Conservation (phyloP, 2,329 filamentous ascomycete genomes). For the Aaosphaeria pasadenensis region DNA sequence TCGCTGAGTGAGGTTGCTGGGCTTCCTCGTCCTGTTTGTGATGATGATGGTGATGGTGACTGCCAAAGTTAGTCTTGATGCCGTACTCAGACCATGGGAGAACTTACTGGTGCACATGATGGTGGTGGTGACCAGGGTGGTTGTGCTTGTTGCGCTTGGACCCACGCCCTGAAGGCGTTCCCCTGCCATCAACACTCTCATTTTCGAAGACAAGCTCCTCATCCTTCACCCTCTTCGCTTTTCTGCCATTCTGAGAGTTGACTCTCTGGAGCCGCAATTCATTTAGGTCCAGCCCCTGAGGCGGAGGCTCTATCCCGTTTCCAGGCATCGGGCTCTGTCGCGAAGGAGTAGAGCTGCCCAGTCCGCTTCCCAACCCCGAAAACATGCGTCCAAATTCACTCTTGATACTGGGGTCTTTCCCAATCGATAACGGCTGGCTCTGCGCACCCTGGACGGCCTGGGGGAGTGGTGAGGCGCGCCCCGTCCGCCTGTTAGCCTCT, state of each 20-base stretch:
- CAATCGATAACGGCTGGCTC: constrained; percentile 72
- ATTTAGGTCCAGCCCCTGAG: constrained; percentile 22
- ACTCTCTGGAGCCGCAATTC: constrained; percentile 31
- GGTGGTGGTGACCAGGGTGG: constrained; percentile 58
- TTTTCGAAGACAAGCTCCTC: constrained; percentile 65
- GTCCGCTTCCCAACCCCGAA: constrained; percentile 78
- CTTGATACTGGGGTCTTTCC: constrained; percentile 85
- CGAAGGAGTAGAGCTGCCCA: constrained; percentile 57
- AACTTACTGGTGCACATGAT: constrained; percentile 55
- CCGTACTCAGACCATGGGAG: no score
- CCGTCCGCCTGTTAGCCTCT: constrained; percentile 77
- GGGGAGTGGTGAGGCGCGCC: constrained; percentile 81
- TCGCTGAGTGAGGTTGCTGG: constrained; percentile 18
- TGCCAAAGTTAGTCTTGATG: constrained; percentile 14
- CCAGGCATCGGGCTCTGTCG: constrained; percentile 48
- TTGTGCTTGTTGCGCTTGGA: constrained; percentile 58
- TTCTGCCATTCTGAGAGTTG: constrained; percentile 37
- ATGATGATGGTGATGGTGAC: constrained; percentile 56
- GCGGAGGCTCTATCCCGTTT: constrained; percentile 20
- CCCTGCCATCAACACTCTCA: constrained; percentile 63
- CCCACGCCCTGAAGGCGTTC: constrained; percentile 63
- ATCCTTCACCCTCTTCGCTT: constrained; percentile 66
- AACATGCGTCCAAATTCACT: constrained; percentile 95
- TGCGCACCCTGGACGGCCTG: constrained; percentile 94
- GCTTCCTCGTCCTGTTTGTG: constrained; percentile 53